Conservation (phyloP, 2,329 filamentous ascomycete genomes). For the Aspergillus udagawae region DNA sequence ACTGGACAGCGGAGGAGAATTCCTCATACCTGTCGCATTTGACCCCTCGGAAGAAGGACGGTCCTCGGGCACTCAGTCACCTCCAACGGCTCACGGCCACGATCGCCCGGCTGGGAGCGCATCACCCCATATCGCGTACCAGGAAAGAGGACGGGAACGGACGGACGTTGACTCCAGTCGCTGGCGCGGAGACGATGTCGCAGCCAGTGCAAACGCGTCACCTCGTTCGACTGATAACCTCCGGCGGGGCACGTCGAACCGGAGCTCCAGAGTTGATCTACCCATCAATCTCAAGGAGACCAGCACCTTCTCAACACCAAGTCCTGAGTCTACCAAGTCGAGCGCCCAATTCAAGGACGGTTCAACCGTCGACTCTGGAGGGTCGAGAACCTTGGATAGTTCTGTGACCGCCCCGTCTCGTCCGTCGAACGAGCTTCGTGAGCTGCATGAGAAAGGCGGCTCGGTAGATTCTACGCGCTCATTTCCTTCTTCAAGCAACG, state of each 20-base stretch:
- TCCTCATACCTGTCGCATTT: conserved; percentile 71
- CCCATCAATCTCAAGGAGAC: conserved; percentile 38
- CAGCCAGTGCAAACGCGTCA: conserved; percentile 22
- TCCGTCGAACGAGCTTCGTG: conserved; percentile 56
- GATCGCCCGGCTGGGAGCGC: conserved; percentile 44
- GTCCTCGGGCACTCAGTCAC: conserved; percentile 49
- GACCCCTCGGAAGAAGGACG: conserved; percentile 63
- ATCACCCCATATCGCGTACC: conserved; percentile 87
- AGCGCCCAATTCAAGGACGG: conserved; percentile 31
- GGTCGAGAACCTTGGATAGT: conserved; percentile 21
- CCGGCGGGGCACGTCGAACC: conserved; percentile 62
- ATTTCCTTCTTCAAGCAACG: conserved; percentile 26
- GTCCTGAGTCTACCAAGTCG: conserved; percentile 24
- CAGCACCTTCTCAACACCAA: conserved; percentile 37
- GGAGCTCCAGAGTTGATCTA: conserved; percentile 41
- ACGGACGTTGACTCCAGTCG: conserved; percentile 44
- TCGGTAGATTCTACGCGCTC: conserved; percentile 39
- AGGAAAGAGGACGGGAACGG: conserved; percentile 70
- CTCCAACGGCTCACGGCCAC: conserved; percentile 17
- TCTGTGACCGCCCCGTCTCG: conserved; percentile 40
- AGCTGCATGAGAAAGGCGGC: conserved; percentile 49
- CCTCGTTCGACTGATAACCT: conserved; percentile 9
- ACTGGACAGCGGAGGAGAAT: conserved; percentile 60
- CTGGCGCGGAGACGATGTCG: conserved; percentile 25
- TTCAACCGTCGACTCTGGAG: conserved; percentile 25